Percentiles rank a stretch among this genome's conserved stretches.
Evolutionary conservation across 2,329 filamentous ascomycete genomes (phyloP).

Genomic region (Exophiala sp.): DNA sequence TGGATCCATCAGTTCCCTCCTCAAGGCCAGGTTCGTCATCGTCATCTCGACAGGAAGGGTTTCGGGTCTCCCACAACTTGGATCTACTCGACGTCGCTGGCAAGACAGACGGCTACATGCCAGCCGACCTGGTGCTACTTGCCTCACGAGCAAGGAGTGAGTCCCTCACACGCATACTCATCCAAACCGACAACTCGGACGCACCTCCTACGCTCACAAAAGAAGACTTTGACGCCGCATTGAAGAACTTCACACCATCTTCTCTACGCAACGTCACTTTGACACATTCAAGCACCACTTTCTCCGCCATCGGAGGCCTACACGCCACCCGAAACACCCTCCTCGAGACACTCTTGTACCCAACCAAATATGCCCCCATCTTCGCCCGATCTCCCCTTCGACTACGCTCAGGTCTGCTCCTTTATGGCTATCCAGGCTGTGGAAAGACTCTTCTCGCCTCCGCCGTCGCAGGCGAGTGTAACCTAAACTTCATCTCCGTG

Average conservation of each 20-base stretch:
- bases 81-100: conserved; percentile 92
- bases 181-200: conserved; percentile 38
- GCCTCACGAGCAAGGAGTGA: conserved; percentile 87
- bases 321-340: conserved; percentile 83
- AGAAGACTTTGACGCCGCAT: conserved; percentile 75
- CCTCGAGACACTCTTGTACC: conserved; percentile 92
- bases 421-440: conserved; percentile 94
- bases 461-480: conserved; percentile 95
- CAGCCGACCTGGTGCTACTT: conserved; percentile 82
- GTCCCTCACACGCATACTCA: conserved; percentile 75
- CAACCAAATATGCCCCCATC: conserved; percentile 95
- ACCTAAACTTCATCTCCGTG: conserved; percentile 96
- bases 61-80: conserved; percentile 69
- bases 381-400: conserved; percentile 93
- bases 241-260: conserved; percentile 90
- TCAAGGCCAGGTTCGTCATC: conserved; percentile 43
- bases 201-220: conserved; percentile 61
- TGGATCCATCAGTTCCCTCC: conserved; percentile 67
- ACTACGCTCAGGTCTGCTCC: conserved; percentile 84
- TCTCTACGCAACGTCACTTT: conserved; percentile 92
- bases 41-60: conserved; percentile 52
- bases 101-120: conserved; percentile 96
- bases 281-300: conserved; percentile 88
- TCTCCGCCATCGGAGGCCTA: conserved; percentile 86
- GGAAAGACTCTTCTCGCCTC: conserved; percentile 95